Evolutionary conservation across 257 asterid genomes (phyloP), one percentile per base, ranked within the genome.

Genomic region (Hygrophila difformis): DNA sequence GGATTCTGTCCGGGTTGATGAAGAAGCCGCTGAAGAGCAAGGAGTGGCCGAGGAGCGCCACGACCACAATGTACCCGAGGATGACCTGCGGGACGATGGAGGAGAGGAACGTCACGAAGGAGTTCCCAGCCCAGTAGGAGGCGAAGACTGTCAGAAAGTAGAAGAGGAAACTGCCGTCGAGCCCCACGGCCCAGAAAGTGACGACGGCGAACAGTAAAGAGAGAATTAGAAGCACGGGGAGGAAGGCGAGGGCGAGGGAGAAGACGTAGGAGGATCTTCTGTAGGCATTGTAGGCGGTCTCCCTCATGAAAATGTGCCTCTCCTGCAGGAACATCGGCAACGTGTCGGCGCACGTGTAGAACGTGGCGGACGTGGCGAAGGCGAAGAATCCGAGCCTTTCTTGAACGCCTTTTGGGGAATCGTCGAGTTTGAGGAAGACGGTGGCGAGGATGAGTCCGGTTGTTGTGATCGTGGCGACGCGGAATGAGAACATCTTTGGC

Each of bases 311-410:
- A 28, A 85, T 76, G 61, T 73, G 76, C 56, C 93, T 49, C 35
- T 81, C 95, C 12, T 85, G 82, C 16, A 81, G 72, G 49, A 85
- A 84, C 2, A 78, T 79, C 0, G 93, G 87, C 20, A 84, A 36
- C 5, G 89, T 87, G 39, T 84, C 95, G 0, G 95, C 93, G 17
- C 95, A 84, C 2, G 85, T 81, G 72, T 77, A 84, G 78, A 84
- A 84, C 4, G 78, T 76, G 0, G 95, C 75, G 0, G 95, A 71
- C 81, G 81, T 75, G 1, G 93, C 87, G 51, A 77, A 84, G 0
- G 93, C 93, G 36, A 84, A 81, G 60, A 77, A 84, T 0, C 95
- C 93, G 4, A 84, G 62, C 18, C 95, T 50, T 47, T 84, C 95
- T 23, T 72, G 84, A 2, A 81, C 57, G 2, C 95, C 93, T 36